Conservation (phyloP, 768 basidiomycete species). For the Clitopilus hobsonii region DNA sequence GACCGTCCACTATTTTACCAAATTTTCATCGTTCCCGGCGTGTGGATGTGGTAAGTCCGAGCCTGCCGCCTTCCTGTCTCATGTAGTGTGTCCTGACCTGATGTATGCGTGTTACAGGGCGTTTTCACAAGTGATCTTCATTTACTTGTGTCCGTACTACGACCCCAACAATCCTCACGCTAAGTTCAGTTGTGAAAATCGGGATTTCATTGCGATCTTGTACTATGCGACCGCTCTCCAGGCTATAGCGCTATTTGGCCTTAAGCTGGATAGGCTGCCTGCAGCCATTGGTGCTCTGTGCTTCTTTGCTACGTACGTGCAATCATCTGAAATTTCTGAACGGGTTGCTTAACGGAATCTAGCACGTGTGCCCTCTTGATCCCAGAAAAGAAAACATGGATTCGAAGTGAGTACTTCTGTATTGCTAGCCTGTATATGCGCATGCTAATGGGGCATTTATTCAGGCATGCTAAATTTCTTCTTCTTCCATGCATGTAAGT, state of each 20-base stretch:
- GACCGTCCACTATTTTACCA: conserved; percentile 60
- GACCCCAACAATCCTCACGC: conserved; percentile 6
- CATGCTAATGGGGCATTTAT: not conserved
- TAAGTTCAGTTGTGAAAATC: conserved; percentile 28
- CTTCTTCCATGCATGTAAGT: conserved; percentile 66
- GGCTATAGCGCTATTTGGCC: conserved; percentile 68
- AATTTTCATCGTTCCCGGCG: conserved; percentile 46
- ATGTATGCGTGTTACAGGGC: conserved; percentile 34
- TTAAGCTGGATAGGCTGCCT: conserved; percentile 63
- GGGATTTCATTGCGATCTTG: conserved; percentile 44
- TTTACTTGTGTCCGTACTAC: conserved; percentile 46
- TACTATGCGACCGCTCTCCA: conserved; percentile 53
- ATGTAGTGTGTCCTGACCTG: not conserved
- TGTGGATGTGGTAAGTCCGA: conserved; percentile 55
- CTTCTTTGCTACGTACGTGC: conserved; percentile 49
- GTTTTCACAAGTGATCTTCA: conserved; percentile 53
- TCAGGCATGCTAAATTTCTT: conserved; percentile 70
- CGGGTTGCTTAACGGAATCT: not conserved
- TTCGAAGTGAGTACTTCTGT: conserved; percentile 33
- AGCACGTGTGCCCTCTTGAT: conserved; percentile 36
- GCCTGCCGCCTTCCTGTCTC: conserved; percentile 9
- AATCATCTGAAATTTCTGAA: not conserved
- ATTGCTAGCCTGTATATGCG: too few species aligned
- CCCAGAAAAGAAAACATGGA: conserved; percentile 27
- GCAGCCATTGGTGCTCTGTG: conserved; percentile 51